Base-by-base conservation (phyloP, 495 filamentous ascomycete species). In the Polyplosphaeria fusca region DNA sequence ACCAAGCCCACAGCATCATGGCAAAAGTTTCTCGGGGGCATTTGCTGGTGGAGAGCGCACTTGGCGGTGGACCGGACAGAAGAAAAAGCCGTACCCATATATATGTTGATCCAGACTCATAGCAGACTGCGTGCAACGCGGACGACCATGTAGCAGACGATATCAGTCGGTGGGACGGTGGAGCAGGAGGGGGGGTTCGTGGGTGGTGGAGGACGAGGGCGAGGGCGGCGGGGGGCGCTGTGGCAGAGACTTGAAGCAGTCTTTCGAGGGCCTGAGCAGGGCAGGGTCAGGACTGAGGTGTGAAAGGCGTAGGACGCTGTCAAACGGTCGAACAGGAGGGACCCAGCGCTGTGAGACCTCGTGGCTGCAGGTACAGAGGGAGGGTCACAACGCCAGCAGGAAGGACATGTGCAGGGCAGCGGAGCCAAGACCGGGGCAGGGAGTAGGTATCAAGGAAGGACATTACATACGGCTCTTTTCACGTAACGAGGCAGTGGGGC, bases 31-130 rank as follows among this genome's bases (percentile, higher is more conserved):
- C n/a, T n/a, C n/a, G n/a, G n/a, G n/a, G n/a, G n/a, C n/a, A n/a
- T n/a, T n/a, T n/a, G n/a, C n/a, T n/a, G n/a, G n/a, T 16, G 19
- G 39, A 16, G 16, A 39, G 3, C 2, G 18, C 14, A 12, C 22
- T n/a, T 35, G 28, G 20, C 47, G 20, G n/a, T 26, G 23, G 38
- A 50, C 49, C 45, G 45, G 43, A 30, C 43, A 58, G 28, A 40
- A 58, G 44, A 32, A 39, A 48, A 28, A 22, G 20, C 38, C 66
- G 55, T 68, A 68, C 66, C 66, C 66, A 64, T 64, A 66, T 59
- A 63, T 63, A 18, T 66, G 60, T 51, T 68, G 66, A 48, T 68
- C 66, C 63, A 64, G 32, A 66, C 64, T 68, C 66, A 68, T 68
- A 61, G 55, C 66, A 66, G 45, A 53, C 28, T 42, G 5, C 20